Evolutionary conservation across 2,329 filamentous ascomycete species (phyloP).

Genomic region (Penicillium sclerotigenum): DNA sequence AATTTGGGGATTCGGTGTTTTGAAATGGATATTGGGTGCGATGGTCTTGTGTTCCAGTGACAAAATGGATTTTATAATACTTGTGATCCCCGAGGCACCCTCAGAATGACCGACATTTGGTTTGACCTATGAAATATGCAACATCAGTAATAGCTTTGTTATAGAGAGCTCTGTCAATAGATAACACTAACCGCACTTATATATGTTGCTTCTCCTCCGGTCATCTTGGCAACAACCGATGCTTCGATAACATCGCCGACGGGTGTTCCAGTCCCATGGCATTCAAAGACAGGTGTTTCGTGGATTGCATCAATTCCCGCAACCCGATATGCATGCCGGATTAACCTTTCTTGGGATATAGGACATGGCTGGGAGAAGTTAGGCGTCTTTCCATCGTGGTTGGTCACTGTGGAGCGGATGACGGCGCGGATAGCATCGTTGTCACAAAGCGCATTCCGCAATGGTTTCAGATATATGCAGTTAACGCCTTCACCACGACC

Average conservation of each 20-base stretch:
- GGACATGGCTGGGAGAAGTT: slow-evolving; percentile 19
- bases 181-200: slow-evolving; percentile 16
- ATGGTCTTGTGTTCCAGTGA: slow-evolving; percentile 23
- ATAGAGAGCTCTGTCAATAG: no score
- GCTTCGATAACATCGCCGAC: slow-evolving; percentile 19
- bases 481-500: slow-evolving; percentile 51
- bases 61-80: slow-evolving; percentile 27
- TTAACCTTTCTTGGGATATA: slow-evolving; percentile 10
- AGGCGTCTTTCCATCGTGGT: slow-evolving; percentile 29
- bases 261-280: slow-evolving; percentile 20
- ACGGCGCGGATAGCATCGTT: slow-evolving; percentile 35
- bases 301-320: slow-evolving; percentile 4
- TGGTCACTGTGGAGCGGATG: slow-evolving; percentile 31
- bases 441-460: slow-evolving; percentile 47
- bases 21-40: slow-evolving; percentile 30
- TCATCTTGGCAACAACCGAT: slow-evolving; percentile 15
- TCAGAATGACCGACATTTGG: slow-evolving; percentile 30
- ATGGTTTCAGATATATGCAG: slow-evolving; percentile 46
- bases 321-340: neutral
- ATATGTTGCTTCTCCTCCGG: slow-evolving; percentile 10
- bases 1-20: slow-evolving; percentile 28
- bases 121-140: slow-evolving; percentile 19
- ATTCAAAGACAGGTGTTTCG: slow-evolving; percentile 19
- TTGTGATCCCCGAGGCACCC: slow-evolving; percentile 26
- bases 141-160: neutral